These are phyloP conservation scores for Ceratocystis eucalypticola DNA, from an alignment of 2,329 filamentous ascomycete species.

Conservation along the genomic window DNA sequence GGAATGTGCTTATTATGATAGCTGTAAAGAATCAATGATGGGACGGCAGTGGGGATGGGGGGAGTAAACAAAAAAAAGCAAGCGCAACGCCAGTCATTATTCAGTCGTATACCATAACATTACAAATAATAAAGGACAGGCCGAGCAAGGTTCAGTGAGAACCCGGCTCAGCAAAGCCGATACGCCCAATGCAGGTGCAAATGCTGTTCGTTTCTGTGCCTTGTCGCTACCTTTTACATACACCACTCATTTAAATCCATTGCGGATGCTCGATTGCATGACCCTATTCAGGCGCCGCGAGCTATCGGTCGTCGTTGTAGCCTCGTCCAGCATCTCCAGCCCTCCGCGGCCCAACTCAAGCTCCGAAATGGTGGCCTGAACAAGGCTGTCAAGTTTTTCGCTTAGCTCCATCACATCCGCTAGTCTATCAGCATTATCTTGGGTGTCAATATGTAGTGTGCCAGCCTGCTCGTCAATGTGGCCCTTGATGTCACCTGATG, in stretches of 20 bases:
- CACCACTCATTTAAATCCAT: neutral
- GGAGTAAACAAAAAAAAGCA: neutral
- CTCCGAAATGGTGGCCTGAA: conserved; percentile 59
- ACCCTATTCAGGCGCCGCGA: neutral
- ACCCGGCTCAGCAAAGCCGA: neutral
- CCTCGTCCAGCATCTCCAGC: neutral
- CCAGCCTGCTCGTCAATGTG: conserved; percentile 82
- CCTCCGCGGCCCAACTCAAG: conserved; percentile 35
- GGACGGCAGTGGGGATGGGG: too few relatives aligned
- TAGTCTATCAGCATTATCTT: conserved; percentile 60
- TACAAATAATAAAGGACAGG: neutral
- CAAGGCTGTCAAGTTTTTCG: conserved; percentile 54
- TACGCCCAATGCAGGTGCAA: neutral
- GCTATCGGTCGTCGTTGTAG: neutral
- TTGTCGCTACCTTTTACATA: neutral
- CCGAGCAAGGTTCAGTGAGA: neutral
- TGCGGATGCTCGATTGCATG: neutral
- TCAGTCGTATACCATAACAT: neutral
- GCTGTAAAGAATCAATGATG: too few relatives aligned
- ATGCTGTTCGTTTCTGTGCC: neutral
- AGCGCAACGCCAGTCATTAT: neutral
- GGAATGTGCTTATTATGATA: too few relatives aligned
- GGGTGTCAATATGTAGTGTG: conserved; percentile 64
- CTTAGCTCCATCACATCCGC: conserved; percentile 61
- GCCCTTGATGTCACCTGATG: conserved; percentile 75